Base-by-base conservation (phyloP, 225 moss, liverwort and hornwort species). In the Marchantia polymorpha region DNA sequence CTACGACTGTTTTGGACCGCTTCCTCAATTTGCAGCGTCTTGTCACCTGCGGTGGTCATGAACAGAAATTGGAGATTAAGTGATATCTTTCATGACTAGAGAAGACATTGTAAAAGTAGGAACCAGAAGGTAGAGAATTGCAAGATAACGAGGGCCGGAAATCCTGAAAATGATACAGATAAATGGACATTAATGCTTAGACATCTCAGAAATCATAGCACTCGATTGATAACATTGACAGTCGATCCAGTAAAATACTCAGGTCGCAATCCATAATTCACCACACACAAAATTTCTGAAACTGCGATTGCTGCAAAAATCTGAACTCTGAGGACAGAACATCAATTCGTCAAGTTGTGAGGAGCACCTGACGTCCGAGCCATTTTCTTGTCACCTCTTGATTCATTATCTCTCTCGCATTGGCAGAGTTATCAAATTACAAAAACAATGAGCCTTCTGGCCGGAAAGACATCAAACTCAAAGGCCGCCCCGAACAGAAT, bases 361-460 rank as follows among this genome's bases (percentile, higher is more conserved):
- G 52, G 73, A 58, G 10, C 59, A 86, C 86, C 86, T 86, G 83
- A 75, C 86, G 86, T 22, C 78, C 81, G 27, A 86, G 26, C 83
- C 83, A 86, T 69, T 80, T 78, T 71, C 54, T 83, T 52, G 53
- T 77, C 46, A 83, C 74, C 68, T 83, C 80, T 27, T 80, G 46
- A 74, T 61, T 81, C 83, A 83, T 83, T 50, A 20, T 54, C 49
- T 39, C 20, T 55, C 1, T 7, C 78, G 67, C 78, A 79, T 54
- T 60, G 19, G 31, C 53, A 27, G 59, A 26, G 17, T 46, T 2
- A 22, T 59, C 16, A 75, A 59, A 75, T 30, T 29, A 50, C n/a
- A 50, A 23, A 17, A 39, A 47, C 10, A 23, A 5, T 23, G 12
- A 53, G 8, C 8, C 53, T 26, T 23, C 73, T 74, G 4, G 10